A percentile compares a stretch with the other conserved stretches of the same genome.
Evolutionary conservation across 768 basidiomycete species (phyloP).

Genomic region (Trametes villosa): DNA sequence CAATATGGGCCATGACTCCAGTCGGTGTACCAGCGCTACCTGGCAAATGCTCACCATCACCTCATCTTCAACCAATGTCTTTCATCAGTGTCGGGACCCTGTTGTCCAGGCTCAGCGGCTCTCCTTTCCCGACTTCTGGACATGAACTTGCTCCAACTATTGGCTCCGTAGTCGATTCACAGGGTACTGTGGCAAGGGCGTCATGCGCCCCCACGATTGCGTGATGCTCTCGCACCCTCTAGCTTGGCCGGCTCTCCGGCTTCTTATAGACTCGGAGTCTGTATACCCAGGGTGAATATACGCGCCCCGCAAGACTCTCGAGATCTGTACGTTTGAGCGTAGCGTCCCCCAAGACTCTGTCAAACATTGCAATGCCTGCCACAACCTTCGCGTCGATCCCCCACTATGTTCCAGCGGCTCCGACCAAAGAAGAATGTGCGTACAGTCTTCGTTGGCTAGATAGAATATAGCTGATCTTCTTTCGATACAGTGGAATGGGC

Average conservation of each 20-base stretch:
- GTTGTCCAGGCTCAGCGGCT: too few species aligned
- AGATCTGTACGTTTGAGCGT: too few species aligned
- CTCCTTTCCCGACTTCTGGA: too few species aligned
- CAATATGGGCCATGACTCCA: neutral
- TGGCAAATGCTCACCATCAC: neutral
- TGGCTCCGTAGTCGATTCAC: neutral
- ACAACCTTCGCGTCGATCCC: conserved; percentile 22
- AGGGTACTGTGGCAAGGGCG: neutral
- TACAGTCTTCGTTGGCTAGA: neutral
- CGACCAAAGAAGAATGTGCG: conserved; percentile 23
- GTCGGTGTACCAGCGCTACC: too few species aligned
- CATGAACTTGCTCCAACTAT: neutral
- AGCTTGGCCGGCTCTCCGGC: neutral
- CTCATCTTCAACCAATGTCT: too few species aligned
- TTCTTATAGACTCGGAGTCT: neutral
- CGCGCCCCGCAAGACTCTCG: too few species aligned
- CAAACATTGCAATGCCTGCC: conserved; percentile 17
- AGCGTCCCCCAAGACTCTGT: too few species aligned
- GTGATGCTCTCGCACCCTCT: conserved; percentile 11
- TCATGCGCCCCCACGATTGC: conserved; percentile 16
- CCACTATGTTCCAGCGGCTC: conserved; percentile 31
- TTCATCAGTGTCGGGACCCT: too few species aligned
- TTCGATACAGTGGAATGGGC: conserved; percentile 38
- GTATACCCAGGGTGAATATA: too few species aligned
- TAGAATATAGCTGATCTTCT: neutral